These are phyloP conservation scores for Elongisporangium prolatum DNA, from an alignment of 352 stramenopile species.

Conservation along the genomic window DNA sequence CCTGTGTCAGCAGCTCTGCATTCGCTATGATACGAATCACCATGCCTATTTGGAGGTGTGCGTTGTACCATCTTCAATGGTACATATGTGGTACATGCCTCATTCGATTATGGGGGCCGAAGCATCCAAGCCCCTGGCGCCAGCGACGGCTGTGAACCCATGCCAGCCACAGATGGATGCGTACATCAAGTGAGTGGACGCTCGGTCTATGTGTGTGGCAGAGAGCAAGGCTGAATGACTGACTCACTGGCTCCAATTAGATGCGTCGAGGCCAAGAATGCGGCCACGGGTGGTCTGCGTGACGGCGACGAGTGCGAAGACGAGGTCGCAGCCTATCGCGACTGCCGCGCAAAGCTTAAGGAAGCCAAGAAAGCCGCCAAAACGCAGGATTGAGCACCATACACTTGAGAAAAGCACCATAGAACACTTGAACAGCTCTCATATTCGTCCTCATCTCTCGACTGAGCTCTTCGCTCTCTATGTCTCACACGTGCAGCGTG, in stretches of 20 bases:
- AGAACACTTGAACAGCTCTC: conserved; percentile 4
- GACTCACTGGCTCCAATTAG: conserved; percentile 17
- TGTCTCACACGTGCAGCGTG: not conserved
- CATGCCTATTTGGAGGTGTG: not conserved
- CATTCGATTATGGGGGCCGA: conserved; percentile 46
- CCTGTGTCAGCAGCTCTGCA: conserved; percentile 13
- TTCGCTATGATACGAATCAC: conserved; percentile 19
- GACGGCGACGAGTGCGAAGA: conserved; percentile 69
- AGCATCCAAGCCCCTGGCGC: conserved; percentile 35
- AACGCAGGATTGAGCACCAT: conserved; percentile 10
- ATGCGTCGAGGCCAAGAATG: conserved; percentile 55
- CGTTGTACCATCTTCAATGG: not conserved
- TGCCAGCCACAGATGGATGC: conserved; percentile 53
- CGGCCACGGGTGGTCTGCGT: conserved; percentile 53
- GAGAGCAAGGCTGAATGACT: conserved; percentile 34
- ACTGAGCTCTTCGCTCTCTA: conserved; percentile 1
- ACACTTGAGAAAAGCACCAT: conserved; percentile 2
- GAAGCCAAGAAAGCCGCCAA: conserved; percentile 27
- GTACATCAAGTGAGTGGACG: conserved; percentile 66
- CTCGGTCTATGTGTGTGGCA: conserved; percentile 21
- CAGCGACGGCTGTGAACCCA: conserved; percentile 25
- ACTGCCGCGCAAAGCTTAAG: conserved; percentile 47
- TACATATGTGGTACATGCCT: not conserved
- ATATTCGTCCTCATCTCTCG: conserved; percentile 7
- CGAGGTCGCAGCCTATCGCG: conserved; percentile 57